Percentiles rank a stretch among this genome's conserved stretches.
Conservation (phyloP, 140 eudicot species). For the Oenanthe javanica region DNA sequence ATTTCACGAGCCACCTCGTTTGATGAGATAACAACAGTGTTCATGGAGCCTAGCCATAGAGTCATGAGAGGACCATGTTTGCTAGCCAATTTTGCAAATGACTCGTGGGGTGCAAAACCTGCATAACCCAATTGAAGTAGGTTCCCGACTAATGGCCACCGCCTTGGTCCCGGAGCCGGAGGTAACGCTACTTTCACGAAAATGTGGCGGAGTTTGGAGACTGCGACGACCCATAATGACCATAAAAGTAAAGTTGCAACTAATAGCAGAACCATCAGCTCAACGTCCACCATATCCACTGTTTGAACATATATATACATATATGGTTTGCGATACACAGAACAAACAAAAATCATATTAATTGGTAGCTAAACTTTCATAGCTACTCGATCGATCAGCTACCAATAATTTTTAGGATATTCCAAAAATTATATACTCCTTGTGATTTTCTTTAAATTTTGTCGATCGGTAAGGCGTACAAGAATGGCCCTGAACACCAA, state of each 20-base stretch:
- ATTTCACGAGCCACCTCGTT: constrained; percentile 50
- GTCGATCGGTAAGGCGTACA: too few relatives aligned
- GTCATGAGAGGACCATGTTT: constrained; percentile 63
- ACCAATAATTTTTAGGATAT: background rate
- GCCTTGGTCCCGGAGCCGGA: constrained; percentile 74
- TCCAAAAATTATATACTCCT: background rate
- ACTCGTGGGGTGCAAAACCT: constrained; percentile 42
- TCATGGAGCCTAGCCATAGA: constrained; percentile 63
- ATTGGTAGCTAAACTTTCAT: background rate
- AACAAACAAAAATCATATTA: background rate
- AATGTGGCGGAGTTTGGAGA: background rate
- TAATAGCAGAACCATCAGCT: background rate
- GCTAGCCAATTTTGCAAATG: constrained; percentile 43
- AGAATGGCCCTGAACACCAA: too few relatives aligned
- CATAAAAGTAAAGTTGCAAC: constrained; percentile 11
- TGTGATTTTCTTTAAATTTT: background rate
- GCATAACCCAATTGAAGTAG: constrained; percentile 38
- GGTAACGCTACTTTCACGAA: constrained; percentile 31
- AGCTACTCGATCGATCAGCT: background rate
- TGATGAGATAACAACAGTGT: constrained; percentile 64
- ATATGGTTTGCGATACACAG: too few relatives aligned
- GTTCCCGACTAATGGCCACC: constrained; percentile 70
- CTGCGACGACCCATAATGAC: constrained; percentile 24
- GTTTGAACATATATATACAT: background rate
- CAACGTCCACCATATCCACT: background rate